Evolutionary conservation across 2,329 filamentous ascomycete species (phyloP), one percentile per base, ranked within the genome.

Genomic region (Trichoderma gracile): DNA sequence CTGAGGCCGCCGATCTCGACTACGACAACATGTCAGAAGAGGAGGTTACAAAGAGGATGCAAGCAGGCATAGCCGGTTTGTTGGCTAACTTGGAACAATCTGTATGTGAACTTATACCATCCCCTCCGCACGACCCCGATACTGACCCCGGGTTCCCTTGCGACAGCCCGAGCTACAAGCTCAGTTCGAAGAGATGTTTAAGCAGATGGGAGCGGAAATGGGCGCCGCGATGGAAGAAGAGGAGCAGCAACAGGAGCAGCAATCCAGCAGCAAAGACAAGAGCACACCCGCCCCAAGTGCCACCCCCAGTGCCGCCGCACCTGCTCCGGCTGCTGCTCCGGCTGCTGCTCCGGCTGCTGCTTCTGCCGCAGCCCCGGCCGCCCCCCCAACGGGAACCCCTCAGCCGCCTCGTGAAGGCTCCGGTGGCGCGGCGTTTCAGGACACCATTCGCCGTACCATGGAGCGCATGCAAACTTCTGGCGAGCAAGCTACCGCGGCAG

Each of bases 361-460:
- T 71, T 7, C 71, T 75, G 10, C 74, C 70, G 49, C 56, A 23
- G 23, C 47, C 25, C 15, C 27, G 10, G n/a, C 54, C 5, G 30
- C n/a, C 15, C 15, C 58, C 15, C 27, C 61, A 12, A 25, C 63
- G 3, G 40, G 19, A 9, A 19, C 62, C 23, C 64, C 72, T 6
- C 61, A 72, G 8, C 68, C 74, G 71, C 27, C 67, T 73, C 12
- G 45, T 66, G 73, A 25, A n/a, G 57, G 33, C 14, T 14, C 70
- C 71, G 9, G 71, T 75, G 9, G 71, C 75, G 14, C 73, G 70
- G 86, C 84, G 0, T 99, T 99, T 77, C 92, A 96, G 73, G 93
- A 97, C 66, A 96, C 92, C 0, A 98, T 99, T 71, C 88, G 90
- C 66, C 88, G 88, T 71, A 98, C 95, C 0, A 97, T 99, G 90